Evolutionary conservation across 1,284 basidiomycete genomes (phyloP), one percentile per base, ranked within the genome.

Genomic region (Trichosporon sp.): DNA sequence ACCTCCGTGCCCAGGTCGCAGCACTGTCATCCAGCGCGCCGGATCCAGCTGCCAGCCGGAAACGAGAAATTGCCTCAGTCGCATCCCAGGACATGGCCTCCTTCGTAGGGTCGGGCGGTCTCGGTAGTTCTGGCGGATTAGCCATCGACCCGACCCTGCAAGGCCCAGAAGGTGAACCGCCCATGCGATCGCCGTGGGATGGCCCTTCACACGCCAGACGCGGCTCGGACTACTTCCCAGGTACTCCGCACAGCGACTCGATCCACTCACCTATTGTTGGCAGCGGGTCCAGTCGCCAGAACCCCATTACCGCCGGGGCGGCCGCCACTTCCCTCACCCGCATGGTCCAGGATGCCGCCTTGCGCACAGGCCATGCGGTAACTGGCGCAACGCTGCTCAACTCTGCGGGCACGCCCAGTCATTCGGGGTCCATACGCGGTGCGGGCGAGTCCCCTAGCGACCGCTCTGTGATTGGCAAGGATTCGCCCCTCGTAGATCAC

Each of bases 301-400:
- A 70, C 68, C 53, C 68, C 68, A 72, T 70, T 34, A 68, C 72
- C 4, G 65, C 67, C 18, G 70, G 67, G n/a, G 73, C 72, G 18
- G 65, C 73, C 21, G 75, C 76, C 11, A 76, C 77, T 1, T 79
- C 77, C 13, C 72, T 83, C 34, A 80, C 80, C 0, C 72, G 81
- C 12, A 78, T 83, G 80, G 81, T 83, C 1, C 78, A 81, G 62
- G 81, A 83, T 68, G 81, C 81, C 5, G 81, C 81, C 0, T 67
- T 81, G 31, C 73, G 81, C 4, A 80, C 77, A 0, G 82, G 82
- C 11, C 78, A 80, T 65, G 81, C 82, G 3, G 64, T 73, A n/a
- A 78, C 75, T 32, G 69, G 70, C 44, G 65, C 70, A 25, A 66
- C 73, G 9, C 53, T 75, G 0, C 60, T 74, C 53, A 76, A 75